A percentile compares a stretch with the other conserved stretches of the same genome.
Conservation (phyloP, 495 filamentous ascomycete genomes). For the Pyrenopolyporus hunteri region DNA sequence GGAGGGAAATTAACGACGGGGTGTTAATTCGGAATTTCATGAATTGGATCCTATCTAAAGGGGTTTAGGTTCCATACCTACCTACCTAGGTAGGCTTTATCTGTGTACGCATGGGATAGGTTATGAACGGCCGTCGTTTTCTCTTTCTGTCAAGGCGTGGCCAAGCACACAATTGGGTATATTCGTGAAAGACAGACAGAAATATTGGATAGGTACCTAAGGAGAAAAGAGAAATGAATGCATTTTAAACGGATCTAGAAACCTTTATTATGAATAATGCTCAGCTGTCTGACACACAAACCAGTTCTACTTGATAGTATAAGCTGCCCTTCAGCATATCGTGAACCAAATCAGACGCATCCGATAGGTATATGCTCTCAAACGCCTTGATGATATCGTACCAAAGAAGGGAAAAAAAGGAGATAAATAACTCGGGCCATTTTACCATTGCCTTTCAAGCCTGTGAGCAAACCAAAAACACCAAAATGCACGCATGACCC, state of each 20-base stretch:
- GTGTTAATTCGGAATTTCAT: background rate
- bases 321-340: conserved; percentile 1
- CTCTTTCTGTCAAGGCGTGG: background rate
- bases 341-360: conserved; percentile 10
- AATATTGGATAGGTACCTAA: background rate
- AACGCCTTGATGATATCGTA: conserved; percentile 3
- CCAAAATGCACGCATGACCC: conserved; percentile 19
- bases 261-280: background rate
- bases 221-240: background rate
- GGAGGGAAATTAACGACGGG: background rate
- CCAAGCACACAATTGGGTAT: background rate
- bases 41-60: background rate
- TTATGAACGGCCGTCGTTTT: background rate
- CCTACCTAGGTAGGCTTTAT: background rate
- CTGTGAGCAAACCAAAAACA: conserved; percentile 22
- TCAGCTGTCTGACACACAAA: conserved; percentile 19
- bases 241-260: background rate
- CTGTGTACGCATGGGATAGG: background rate
- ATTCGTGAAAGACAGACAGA: background rate
- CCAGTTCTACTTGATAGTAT: conserved; percentile 14
- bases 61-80: background rate
- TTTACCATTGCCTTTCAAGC: background rate
- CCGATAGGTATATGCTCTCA: conserved; percentile 14
- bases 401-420: too few relatives aligned
- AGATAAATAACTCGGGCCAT: background rate